Base-by-base conservation (phyloP, 1,139 yeast genomes). In the Blastobotrys petasosporus region DNA sequence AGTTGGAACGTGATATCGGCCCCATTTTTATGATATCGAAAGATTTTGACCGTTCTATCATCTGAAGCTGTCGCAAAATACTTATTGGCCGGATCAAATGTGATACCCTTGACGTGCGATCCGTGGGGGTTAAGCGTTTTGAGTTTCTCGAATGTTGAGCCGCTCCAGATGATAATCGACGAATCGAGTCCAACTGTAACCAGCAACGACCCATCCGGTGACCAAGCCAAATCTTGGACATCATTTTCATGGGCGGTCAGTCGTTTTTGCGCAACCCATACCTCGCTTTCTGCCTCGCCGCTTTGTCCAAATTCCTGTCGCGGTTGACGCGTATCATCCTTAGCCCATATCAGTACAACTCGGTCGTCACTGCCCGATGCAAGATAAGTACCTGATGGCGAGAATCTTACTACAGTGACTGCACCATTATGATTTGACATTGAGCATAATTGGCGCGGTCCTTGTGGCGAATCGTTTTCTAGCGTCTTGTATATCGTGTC, bases 341-440 rank as follows among this genome's bases (percentile, higher is more conserved):
- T 79, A 59, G 92, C 95, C 97, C 97, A 90, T 15, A 92, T 86
- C 48, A 92, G 72, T 41, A 90, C 77, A 45, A 92, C 86, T 53
- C 90, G 82, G 64, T 92, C 98, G 64, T 94, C 98, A 2, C 96
- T 85, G 0, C 98, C 98, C 30, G 94, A 80, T 0, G 97, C 98
- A 37, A 92, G 67, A 63, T 85, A 92, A 41, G 90, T 67, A 0
- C 97, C 96, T 59, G 85, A 85, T 0, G 97, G 97, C 0, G 95
- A 85, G 62, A 92, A 92, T 58, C 90, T 77, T 25, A 92, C 92
- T 44, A 87, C 81, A 1, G 97, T 92, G 2, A 94, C 97, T 2
- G 95, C 96, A 38, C 98, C 98, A 11, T 63, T 64, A 47, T 66
- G 70, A 13, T 65, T 62, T 7, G 68, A 56, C 67, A 66, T 63